Evolutionary conservation across 257 asterid species (phyloP), one percentile per base, ranked within the genome.

Genomic region (Solanum tarapatanum): DNA sequence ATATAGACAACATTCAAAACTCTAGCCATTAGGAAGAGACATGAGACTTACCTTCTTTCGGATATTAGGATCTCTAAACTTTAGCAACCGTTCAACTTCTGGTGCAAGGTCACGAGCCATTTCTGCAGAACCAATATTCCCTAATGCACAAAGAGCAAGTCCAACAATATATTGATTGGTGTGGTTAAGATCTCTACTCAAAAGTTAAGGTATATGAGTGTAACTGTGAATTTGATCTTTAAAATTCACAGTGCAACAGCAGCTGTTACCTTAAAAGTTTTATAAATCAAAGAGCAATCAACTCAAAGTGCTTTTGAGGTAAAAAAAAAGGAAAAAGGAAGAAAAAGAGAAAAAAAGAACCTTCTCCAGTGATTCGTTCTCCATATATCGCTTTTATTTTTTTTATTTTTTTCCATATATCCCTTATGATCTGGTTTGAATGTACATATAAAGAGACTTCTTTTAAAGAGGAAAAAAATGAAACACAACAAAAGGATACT

Each of bases 21-120:
- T 37, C 60, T 77, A 39, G 60, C 35, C 60, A 77, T 39, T 77
- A 41, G 84, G 60, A 77, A 77, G 60, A n/a, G 84, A 3, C 0
- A 39, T n/a, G 85, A 80, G 45, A 80, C 93, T 92, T 93, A 93
- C 99, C 94, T 97, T 97, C 93, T 97, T 97, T 92, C 99, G 92
- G 89, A 96, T 86, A 90, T 97, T 97, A 89, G 99, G 99, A 94
- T 97, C 99, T 91, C 98, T 93, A 88, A 97, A 97, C 90, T 96
- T 96, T 77, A 97, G 95, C 88, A 97, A 90, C 87, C 98, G 92
- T 96, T 97, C 98, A 39, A 97, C 99, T 89, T 97, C 99, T 39
- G 98, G 99, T 70, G 99, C 99, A 90, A 97, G 98, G 90, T 97
- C 99, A 72, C 99, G 99, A 89, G 99, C 99, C 99, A 97, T 97